Evolutionary conservation across 495 filamentous ascomycete genomes (phyloP).

Genomic region (Cercophora scortea): DNA sequence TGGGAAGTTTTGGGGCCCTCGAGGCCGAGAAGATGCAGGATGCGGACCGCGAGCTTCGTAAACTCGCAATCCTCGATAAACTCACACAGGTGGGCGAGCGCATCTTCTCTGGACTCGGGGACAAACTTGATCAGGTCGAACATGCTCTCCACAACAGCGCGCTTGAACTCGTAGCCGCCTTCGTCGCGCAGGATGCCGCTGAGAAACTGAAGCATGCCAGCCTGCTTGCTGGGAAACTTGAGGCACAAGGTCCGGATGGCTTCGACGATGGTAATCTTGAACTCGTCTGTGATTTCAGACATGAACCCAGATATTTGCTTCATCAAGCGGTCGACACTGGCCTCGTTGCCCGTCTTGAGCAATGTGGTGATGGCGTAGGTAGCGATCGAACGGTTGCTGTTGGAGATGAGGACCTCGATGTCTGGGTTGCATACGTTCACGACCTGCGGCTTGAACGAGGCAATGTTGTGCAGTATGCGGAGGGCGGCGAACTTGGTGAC

Average conservation of each 20-base stretch:
- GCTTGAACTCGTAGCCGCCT: conserved; percentile 98
- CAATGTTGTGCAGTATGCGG: conserved; percentile 92
- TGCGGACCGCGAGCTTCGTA: conserved; percentile 92
- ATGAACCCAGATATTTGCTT: conserved; percentile 97
- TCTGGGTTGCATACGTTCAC: conserved; percentile 93
- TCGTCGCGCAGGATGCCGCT: conserved; percentile 93
- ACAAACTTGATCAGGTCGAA: conserved; percentile 99
- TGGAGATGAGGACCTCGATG: conserved; percentile 91
- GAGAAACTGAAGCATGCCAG: conserved; percentile 93
- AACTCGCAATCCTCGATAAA: conserved; percentile 99
- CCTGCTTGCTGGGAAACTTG: conserved; percentile 97
- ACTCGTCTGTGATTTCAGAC: conserved; percentile 97
- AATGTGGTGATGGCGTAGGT: conserved; percentile 98
- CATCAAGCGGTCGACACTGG: conserved; percentile 93
- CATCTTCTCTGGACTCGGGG: conserved; percentile 94
- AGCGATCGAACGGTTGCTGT: conserved; percentile 93
- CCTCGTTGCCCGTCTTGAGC: conserved; percentile 96
- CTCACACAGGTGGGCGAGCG: conserved; percentile 92
- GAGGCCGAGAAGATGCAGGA: conserved; percentile 84
- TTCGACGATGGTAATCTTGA: conserved; percentile 99
- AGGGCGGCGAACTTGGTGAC: conserved; percentile 98
- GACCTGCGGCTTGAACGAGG: conserved; percentile 86
- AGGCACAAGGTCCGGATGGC: conserved; percentile 92
- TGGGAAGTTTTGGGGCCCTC: conserved; percentile 94
- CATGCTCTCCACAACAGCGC: conserved; percentile 96